Evolutionary conservation across 2,329 filamentous ascomycete species (phyloP).

Genomic region (Pseudopithomyces maydicus): DNA sequence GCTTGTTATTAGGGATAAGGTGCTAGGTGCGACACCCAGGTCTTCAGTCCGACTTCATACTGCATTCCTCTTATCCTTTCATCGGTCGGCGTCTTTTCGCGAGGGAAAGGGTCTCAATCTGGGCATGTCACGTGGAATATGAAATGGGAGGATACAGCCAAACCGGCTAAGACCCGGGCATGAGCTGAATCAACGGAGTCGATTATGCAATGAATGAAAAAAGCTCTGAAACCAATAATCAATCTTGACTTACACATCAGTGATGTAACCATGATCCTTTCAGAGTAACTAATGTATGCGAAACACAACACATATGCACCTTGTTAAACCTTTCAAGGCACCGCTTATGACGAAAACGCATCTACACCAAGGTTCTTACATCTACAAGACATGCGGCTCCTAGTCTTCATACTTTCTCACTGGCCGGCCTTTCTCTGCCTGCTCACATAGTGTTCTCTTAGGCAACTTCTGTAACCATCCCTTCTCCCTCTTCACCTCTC

Average conservation of each 20-base stretch:
- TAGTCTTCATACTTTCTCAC: constrained; percentile 46
- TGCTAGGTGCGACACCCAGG: constrained; percentile 29
- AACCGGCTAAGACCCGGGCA: constrained; percentile 24
- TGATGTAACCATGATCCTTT: neutral
- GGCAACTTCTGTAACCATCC: constrained; percentile 65
- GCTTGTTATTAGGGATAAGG: constrained; percentile 26
- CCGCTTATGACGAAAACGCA: neutral
- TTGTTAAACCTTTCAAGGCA: neutral
- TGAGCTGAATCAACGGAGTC: constrained; percentile 24
- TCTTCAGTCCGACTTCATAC: constrained; percentile 33
- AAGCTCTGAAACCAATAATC: constrained; percentile 30
- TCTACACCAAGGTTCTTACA: neutral
- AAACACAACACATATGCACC: too few species aligned
- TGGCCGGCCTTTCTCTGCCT: constrained; percentile 71
- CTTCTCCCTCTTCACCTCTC: constrained; percentile 68
- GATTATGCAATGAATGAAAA: constrained; percentile 45
- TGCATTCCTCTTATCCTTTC: constrained; percentile 41
- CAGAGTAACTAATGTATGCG: too few species aligned
- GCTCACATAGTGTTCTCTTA: constrained; percentile 69
- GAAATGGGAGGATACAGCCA: constrained; percentile 32
- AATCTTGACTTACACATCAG: neutral
- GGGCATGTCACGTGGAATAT: constrained; percentile 39
- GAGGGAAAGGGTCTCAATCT: constrained; percentile 38
- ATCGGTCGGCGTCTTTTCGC: constrained; percentile 40
- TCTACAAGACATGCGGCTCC: neutral